Base-by-base conservation (phyloP, 208 protist genomes). In the Leishmania arabica region DNA sequence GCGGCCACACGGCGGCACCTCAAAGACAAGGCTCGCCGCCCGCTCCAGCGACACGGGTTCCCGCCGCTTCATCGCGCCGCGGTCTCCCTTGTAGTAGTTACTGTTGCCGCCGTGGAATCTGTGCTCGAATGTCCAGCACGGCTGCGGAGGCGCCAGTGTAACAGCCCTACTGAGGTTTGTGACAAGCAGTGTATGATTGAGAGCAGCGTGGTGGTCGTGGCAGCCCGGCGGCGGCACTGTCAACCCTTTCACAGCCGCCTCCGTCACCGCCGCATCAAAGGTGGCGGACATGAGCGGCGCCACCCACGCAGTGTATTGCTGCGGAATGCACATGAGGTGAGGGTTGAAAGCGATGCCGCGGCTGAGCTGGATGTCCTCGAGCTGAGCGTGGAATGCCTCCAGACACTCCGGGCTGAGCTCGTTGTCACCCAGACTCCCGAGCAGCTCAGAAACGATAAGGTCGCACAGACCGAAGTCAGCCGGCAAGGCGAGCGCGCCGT, bases 401-500 rank as follows among this genome's bases (percentile, higher is more conserved):
- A 99, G 85, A 85, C 99, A 99, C 95, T 99, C 99, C 19, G 99
- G 99, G 78, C 98, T 99, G 15, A 99, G 94, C 88, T 99, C 99
- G 84, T 99, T 99, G 90, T 99, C 99, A 42, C 99, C 99, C 66
- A 99, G 99, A 31, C 98, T 99, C 72, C 99, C 99, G 5, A 99
- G 93, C 75, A 99, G 92, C 92, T 99, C 99, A 31, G 93, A 98
- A 5, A 99, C 96, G 34, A 99, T 84, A 27, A 99, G 89, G 83
- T 99, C 99, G 27, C 98, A 98, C 31, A 93, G 78, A 0, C 95
- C 95, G 82, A 94, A 95, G 80, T 93, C 84, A 0, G 45, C n/a
- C 7, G 94, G 92, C 58, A 95, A 75, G 17, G 27, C 42, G 37
- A 89, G 80, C 19, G 69, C 34, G 11, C 40, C 76, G 62, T 64